A percentile compares a stretch with the other conserved stretches of the same genome.
phyloP scores from a whole-genome alignment of 2,329 filamentous ascomycete species.

The Sporothrix luriei region DNA sequence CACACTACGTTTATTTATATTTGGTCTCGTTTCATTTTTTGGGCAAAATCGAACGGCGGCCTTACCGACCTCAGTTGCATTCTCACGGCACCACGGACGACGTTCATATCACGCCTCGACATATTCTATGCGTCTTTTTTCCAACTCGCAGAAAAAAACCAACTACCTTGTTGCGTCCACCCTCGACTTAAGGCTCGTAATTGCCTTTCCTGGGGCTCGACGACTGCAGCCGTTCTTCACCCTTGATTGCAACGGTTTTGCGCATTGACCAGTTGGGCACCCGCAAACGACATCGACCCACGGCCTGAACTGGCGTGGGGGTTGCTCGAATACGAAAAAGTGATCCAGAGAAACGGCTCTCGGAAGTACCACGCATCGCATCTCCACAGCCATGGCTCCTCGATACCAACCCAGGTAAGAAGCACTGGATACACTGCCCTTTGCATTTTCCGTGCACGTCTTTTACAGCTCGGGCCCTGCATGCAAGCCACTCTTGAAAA shows the following conservation, averaged over 20 bases:
- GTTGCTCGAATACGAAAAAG: slow-evolving; percentile 1
- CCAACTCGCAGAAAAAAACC: too few species aligned
- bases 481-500: not conserved
- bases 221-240: not conserved
- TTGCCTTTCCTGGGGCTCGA: not conserved
- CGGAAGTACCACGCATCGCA: not conserved
- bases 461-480: not conserved
- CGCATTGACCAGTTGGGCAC: slow-evolving; percentile 27
- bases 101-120: not conserved
- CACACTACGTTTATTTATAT: slow-evolving; percentile 24
- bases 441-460: not conserved
- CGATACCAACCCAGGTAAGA: slow-evolving; percentile 31
- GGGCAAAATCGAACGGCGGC: not conserved
- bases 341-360: not conserved
- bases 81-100: slow-evolving; percentile 13
- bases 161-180: not conserved
- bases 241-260: slow-evolving; percentile 5
- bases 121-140: not conserved
- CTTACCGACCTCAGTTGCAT: not conserved
- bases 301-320: slow-evolving; percentile 17
- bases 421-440: too few species aligned
- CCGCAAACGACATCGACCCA: not conserved
- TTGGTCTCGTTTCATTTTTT: slow-evolving; percentile 18
- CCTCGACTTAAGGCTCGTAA: not conserved
- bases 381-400: slow-evolving; percentile 32